A percentile compares a stretch with the other conserved stretches of the same genome.
Conservation (phyloP, 495 filamentous ascomycete species). For the Parmelia sp. region DNA sequence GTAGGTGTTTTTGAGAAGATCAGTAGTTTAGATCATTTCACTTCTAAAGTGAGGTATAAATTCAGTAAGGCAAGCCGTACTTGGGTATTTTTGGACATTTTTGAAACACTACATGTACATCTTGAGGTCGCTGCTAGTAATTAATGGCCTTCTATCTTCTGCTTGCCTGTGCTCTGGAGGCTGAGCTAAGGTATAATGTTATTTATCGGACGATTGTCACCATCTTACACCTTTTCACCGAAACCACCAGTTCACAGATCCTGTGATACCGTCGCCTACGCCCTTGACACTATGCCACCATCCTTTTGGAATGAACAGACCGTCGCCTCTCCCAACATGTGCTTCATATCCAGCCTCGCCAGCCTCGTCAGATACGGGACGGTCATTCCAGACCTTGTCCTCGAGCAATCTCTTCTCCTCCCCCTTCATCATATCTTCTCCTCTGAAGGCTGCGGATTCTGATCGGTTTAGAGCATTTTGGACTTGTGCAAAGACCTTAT, state of each 20-base stretch:
- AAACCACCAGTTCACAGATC: constrained; percentile 94
- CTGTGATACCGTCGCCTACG: constrained; percentile 55
- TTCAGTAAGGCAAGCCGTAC: background rate
- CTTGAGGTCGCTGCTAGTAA: background rate
- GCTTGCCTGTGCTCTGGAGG: background rate
- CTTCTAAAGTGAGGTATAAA: background rate
- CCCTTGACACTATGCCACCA: constrained; percentile 97
- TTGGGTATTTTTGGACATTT: background rate
- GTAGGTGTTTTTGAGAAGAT: background rate
- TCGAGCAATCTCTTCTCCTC: constrained; percentile 59
- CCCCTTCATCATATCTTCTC: constrained; percentile 91
- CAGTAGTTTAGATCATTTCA: background rate
- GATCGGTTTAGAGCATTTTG: constrained; percentile 41
- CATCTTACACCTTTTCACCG: constrained; percentile 39
- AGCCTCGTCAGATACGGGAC: constrained; percentile 19
- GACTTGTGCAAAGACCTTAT: constrained; percentile 52
- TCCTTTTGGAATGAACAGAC: constrained; percentile 78
- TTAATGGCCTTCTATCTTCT: constrained; percentile 4
- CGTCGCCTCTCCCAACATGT: constrained; percentile 59
- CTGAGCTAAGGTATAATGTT: background rate
- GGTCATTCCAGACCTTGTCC: constrained; percentile 58
- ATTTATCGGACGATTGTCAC: background rate
- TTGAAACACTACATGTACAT: no score
- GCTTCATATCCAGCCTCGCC: constrained; percentile 48
- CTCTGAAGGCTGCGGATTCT: constrained; percentile 55